Conservation (phyloP, 208 protist genomes). For the Kentomonas sorsogonicus region DNA sequence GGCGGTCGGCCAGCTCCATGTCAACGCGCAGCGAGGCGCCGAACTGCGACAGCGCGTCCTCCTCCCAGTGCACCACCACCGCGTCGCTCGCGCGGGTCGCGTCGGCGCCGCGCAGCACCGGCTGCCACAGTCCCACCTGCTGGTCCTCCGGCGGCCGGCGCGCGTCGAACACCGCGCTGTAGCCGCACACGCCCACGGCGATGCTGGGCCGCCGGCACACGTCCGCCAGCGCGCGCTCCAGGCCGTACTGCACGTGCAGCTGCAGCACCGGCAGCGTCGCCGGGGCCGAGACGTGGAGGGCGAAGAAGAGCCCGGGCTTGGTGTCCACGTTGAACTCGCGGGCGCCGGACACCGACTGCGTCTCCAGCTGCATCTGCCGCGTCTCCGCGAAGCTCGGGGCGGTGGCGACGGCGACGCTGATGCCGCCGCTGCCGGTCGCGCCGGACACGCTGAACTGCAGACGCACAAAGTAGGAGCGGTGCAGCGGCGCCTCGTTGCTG, state of each 20-base stretch:
- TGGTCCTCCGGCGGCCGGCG: conserved; percentile 67
- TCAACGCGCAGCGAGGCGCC: conserved; percentile 56
- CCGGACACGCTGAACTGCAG: conserved; percentile 8
- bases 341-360: conserved; percentile 10
- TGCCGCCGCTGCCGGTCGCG: conserved; percentile 14
- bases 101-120: conserved; percentile 28
- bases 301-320: conserved; percentile 32
- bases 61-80: conserved; percentile 79
- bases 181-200: conserved; percentile 71
- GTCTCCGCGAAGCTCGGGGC: conserved; percentile 37
- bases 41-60: conserved; percentile 61
- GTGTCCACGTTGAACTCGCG: conserved; percentile 30
- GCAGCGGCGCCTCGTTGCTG: conserved; percentile 21
- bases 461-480: conserved; percentile 37
- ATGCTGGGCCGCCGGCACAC: conserved; percentile 31
- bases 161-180: conserved; percentile 63
- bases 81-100: conserved; percentile 24
- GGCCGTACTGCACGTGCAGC: conserved; percentile 35
- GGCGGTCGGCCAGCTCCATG: conserved; percentile 34
- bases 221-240: conserved; percentile 27
- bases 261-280: conserved; percentile 29
- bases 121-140: conserved; percentile 73
- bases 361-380: conserved; percentile 29
- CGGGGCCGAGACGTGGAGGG: conserved; percentile 23
- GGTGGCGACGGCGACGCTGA: conserved; percentile 42